Evolutionary conservation across 208 protist genomes (phyloP), one percentile per base, ranked within the genome.

Genomic region (Acanthamoeba healyi): DNA sequence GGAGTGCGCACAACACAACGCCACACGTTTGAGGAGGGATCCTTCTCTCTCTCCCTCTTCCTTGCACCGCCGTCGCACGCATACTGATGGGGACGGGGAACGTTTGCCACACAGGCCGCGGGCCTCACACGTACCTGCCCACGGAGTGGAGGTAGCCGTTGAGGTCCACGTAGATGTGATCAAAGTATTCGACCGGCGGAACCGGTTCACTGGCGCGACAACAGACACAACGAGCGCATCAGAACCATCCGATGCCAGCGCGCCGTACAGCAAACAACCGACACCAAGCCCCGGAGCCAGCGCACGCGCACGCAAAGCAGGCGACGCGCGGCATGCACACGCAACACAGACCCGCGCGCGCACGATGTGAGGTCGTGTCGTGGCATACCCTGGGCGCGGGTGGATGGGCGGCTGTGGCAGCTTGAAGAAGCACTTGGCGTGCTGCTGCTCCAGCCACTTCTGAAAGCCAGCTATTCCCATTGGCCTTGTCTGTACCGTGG

Each of bases 91-190:
- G 17, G 51, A 58, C 51, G 51, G 19, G 19, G 0, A 26, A 58
- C 26, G 6, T 12, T 36, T 29, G 10, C n/a, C 26, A 36, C 5
- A 67, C 58, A 67, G 12, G 12, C 24, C 6, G 17, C 36, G 29
- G 9, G 67, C 9, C 4, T 24, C 0, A 1, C 14, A 24, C 24
- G 34, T 79, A 79, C 70, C 70, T 38, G 19, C 79, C 79, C 15
- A 32, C 49, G 0, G 79, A 61, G 29, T 87, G 79, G 26, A 87
- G 56, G 49, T 49, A 38, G 38, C 79, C 79, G 9, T 87, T 87
- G 29, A 87, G 49, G 44, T 87, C 79, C 5, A 87, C 79, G n/a
- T 87, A 87, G 79, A 87, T 87, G 26, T 87, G 79, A 26, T 87
- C 79, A 61, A 87, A 87, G 44, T 61, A 61, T 3, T 87, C 46